A percentile compares a stretch with the other conserved stretches of the same genome.
Conservation (phyloP, 306 rosid species). For the Acacia confusa region DNA sequence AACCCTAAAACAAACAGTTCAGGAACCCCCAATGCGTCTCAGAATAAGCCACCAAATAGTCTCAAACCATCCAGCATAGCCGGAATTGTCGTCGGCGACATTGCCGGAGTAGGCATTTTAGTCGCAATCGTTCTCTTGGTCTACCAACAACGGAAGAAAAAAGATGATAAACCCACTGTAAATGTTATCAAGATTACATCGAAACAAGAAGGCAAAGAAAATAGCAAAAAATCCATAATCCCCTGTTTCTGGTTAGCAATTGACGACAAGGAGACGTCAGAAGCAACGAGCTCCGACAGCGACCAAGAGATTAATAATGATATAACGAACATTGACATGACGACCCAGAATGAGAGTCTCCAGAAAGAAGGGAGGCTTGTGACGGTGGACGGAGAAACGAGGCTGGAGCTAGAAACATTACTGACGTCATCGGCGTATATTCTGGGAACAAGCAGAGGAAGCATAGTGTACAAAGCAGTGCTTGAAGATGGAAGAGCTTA, state of each 20-base stretch:
- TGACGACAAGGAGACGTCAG: conserved; percentile 68
- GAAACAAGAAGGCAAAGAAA: conserved; percentile 15
- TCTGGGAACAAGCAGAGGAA: conserved; percentile 62
- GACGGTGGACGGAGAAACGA: conserved; percentile 65
- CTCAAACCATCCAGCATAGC: conserved; percentile 76
- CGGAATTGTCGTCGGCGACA: conserved; percentile 70
- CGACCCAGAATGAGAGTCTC: conserved; percentile 6
- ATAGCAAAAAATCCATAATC: conserved; percentile 24
- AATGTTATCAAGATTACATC: neutral
- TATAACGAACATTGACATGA: neutral
- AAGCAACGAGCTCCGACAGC: conserved; percentile 73
- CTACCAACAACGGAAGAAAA: conserved; percentile 54
- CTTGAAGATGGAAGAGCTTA: conserved; percentile 71
- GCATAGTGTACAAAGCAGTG: conserved; percentile 90
- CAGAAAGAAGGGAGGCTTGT: conserved; percentile 55
- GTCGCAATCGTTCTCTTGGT: conserved; percentile 57
- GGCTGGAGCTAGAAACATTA: conserved; percentile 71
- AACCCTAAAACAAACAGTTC: conserved; percentile 39
- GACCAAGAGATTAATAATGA: conserved; percentile 40
- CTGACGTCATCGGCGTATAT: conserved; percentile 82
- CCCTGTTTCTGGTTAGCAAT: conserved; percentile 61
- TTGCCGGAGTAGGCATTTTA: conserved; percentile 60
- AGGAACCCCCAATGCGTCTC: conserved; percentile 32
- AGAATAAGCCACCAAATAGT: conserved; percentile 37
- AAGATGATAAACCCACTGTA: neutral